Base-by-base conservation (phyloP, 75 land plant genomes). In the Sequoia sempervirens region DNA sequence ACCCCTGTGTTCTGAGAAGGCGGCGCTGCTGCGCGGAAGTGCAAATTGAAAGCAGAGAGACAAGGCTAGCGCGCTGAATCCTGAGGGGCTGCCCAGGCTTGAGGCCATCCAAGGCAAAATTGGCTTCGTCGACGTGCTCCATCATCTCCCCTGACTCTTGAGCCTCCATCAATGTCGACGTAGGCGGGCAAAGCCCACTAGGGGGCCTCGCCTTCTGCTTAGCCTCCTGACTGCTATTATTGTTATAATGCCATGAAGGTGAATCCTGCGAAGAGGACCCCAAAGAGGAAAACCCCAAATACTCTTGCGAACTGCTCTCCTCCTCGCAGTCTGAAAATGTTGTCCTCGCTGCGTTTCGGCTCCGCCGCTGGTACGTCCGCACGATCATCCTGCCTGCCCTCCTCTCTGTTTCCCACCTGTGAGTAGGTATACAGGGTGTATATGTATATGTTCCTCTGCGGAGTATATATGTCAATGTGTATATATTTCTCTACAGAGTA, bases 141-240 rank as follows among this genome's bases (percentile, higher is more conserved):
- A 96, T 98, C 99, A 98, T 96, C 90, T 98, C 99, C 81, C 99
- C 99, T 58, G 93, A 94, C 91, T 98, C 99, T 86, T 98, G 99
- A 23, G 99, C 93, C 89, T 98, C 99, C 95, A 98, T 89, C 82
- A 98, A 79, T 18, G 95, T 93, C 82, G 95, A 85, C 4, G 96
- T 92, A n/a, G 89, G 79, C 38, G 90, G 85, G 80, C 45, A 88
- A 26, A 40, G 75, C 43, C 83, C 80, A 5, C n/a, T 28, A n/a
- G 41, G 17, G 41, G 6, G 45, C 46, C 8, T 82, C 46, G 34
- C 83, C 32, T 23, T 41, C 68, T 47, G 38, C 76, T 70, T 82
- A 5, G 32, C 40, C 78, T 82, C 46, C 80, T 74, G 61, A 37
- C 82, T 82, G 23, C 75, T 47, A n/a, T 56, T 47, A 72, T 81